Base-by-base conservation (phyloP, 2,329 filamentous ascomycete genomes). In the Cercospora sp. region DNA sequence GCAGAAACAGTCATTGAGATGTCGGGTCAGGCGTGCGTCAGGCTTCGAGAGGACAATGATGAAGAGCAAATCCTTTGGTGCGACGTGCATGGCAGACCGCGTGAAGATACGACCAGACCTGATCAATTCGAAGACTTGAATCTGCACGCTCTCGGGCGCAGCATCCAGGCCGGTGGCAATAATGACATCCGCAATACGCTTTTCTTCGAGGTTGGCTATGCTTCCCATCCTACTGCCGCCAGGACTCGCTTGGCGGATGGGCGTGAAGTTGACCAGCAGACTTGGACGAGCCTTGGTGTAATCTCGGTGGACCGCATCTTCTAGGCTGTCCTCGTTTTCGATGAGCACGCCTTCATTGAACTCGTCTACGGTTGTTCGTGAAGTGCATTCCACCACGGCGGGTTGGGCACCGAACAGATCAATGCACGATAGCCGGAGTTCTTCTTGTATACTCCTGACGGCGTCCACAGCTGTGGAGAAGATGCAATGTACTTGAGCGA, bases 401-500 rank as follows among this genome's bases (percentile, higher is more conserved):
- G 87, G 89, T 18, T 86, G 85, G 36, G 97, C 85, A 58, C 88
- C 89, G 77, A 97, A 97, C 2, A 89, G 89, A 70, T 87, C 87
- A 18, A 84, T 82, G 67, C 88, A 87, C 63, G 94, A 86, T 64
- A 94, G 85, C 88, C 91, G 73, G 18, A 76, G 66, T 42, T 77
- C 74, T 64, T 75, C 68, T 57, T 71, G 70, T n/a, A 75, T 64
- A 20, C 69, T 67, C 18, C 69, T 67, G 20, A 66, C 68, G 3
- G 51, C 60, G 31, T 86, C 82, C 4, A 82, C 78, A 2, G 89
- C 86, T 16, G 92, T 91, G 79, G 93, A 90, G 76, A 98, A 88
- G 74, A 98, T 89, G 81, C 93, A 97, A 79, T 98, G 94, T 79
- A 97, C 91, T 72, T 90, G 87, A 68, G 90, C 89, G 70, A 93